A percentile compares a stretch with the other conserved stretches of the same genome.
Evolutionary conservation across 306 rosid genomes (phyloP).

Genomic region (Casuarina equisetifolia): DNA sequence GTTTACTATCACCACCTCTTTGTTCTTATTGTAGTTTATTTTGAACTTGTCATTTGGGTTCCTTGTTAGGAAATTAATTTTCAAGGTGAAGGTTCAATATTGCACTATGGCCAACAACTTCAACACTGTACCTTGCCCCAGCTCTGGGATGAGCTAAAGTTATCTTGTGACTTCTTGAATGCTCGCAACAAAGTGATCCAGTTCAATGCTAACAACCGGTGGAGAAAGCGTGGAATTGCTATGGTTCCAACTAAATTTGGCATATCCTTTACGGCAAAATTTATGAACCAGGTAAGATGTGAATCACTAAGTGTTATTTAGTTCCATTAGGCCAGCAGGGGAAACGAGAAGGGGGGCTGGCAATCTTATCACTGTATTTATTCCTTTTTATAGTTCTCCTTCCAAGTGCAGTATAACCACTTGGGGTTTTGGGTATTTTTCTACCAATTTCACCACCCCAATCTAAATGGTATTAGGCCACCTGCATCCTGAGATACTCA

Average conservation of each 20-base stretch:
- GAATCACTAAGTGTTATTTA: not conserved
- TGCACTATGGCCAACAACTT: constrained; percentile 80
- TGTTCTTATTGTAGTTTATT: constrained; percentile 17
- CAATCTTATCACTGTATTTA: too few relatives aligned
- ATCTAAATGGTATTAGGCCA: too few relatives aligned
- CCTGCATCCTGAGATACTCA: too few relatives aligned
- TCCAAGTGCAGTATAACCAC: too few relatives aligned
- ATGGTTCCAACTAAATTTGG: constrained; percentile 95
- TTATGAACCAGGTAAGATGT: constrained; percentile 84
- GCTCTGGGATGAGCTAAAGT: constrained; percentile 76
- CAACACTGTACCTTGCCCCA: constrained; percentile 66
- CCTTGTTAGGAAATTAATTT: constrained; percentile 75
- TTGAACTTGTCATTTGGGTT: constrained; percentile 26
- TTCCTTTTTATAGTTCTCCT: too few relatives aligned
- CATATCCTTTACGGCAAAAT: constrained; percentile 78
- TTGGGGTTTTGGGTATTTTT: too few relatives aligned
- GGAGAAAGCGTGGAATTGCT: constrained; percentile 92
- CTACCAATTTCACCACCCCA: too few relatives aligned
- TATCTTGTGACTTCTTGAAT: constrained; percentile 67
- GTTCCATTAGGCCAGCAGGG: not conserved
- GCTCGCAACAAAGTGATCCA: constrained; percentile 62
- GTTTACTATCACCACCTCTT: constrained; percentile 18
- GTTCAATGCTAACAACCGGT: constrained; percentile 68
- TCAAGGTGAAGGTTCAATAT: constrained; percentile 81
- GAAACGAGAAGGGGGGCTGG: too few relatives aligned